phyloP scores from a whole-genome alignment of 306 rosid species.

The Myrica gale region DNA sequence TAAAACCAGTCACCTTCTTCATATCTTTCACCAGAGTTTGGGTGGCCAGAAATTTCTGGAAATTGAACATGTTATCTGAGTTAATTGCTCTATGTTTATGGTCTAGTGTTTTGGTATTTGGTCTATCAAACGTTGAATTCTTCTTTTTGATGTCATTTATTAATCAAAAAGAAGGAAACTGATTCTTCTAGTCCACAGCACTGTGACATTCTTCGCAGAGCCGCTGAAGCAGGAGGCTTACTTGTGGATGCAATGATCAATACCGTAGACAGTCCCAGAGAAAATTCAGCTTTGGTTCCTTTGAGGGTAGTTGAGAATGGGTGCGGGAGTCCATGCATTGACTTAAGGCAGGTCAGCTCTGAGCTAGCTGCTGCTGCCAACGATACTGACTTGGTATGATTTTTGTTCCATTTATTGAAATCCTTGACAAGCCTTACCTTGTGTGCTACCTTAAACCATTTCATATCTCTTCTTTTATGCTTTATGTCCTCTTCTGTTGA shows the following conservation, averaged over 20 bases:
- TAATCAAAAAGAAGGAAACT: conserved; percentile 21
- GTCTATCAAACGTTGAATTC: background rate
- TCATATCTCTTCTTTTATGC: background rate
- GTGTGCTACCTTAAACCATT: background rate
- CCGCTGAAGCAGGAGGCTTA: conserved; percentile 95
- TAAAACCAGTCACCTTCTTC: conserved; percentile 2
- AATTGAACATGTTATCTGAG: background rate
- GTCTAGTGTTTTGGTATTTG: conserved; percentile 8
- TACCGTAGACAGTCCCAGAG: conserved; percentile 50
- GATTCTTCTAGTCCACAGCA: conserved; percentile 59
- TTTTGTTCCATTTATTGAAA: conserved; percentile 20
- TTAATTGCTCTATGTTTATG: background rate
- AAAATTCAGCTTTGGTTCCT: conserved; percentile 54
- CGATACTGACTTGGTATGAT: conserved; percentile 86
- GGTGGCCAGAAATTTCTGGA: background rate
- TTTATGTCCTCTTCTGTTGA: background rate
- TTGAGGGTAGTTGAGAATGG: conserved; percentile 97
- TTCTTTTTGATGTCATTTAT: background rate
- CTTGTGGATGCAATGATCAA: conserved; percentile 92
- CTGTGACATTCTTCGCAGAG: conserved; percentile 89
- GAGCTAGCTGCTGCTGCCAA: conserved; percentile 93
- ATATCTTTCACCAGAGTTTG: background rate
- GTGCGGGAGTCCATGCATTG: conserved; percentile 96
- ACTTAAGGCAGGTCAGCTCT: conserved; percentile 98
- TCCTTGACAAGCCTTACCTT: background rate